Base-by-base conservation (phyloP, 352 stramenopile species). In the Globisporangium cylindrosporum region DNA sequence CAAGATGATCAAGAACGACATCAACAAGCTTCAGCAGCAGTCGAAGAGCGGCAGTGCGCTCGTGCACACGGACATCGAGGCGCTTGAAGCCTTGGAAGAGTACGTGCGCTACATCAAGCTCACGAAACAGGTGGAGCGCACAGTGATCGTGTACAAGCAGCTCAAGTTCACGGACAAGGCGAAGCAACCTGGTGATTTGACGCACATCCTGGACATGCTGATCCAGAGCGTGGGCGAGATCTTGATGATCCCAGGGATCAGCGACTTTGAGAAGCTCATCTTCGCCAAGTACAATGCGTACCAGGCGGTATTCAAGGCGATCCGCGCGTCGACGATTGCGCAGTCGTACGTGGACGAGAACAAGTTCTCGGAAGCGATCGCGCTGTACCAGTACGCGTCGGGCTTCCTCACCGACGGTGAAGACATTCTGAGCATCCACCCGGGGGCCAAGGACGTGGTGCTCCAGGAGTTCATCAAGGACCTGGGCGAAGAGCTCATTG, bases 191-290 rank as follows among this genome's bases (percentile, higher is more conserved):
- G 85, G 84, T 24, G 86, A 95, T 54, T 66, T 95, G 24, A 89
- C 78, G 25, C 87, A 95, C 73, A 86, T 95, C 53, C 73, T 95
- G 15, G 81, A 93, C 61, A 93, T 93, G 87, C 68, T 95, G 1
- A 77, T 95, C 53, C 87, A 93, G 75, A 90, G 77, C 67, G 81
- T 93, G 20, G 78, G 76, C n/a, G 85, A 93, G 60, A 95, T 95
- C 62, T 49, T 91, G 34, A 76, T 73, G 59, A 87, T 95, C 38
- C 85, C 85, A 29, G 78, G 76, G 8, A 72, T 93, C 29, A 62
- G 41, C 34, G 82, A 91, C 46, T 78, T 79, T 43, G 82, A 92
- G 53, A 68, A 77, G 62, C 75, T 84, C 60, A 64, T 77, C 29
- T 70, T 70, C 1, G 78, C 83, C 9, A 82, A 88, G 64, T 93